These are phyloP conservation scores for Plantago rigida DNA, from an alignment of 305 asterid species.

Conservation along the genomic window DNA sequence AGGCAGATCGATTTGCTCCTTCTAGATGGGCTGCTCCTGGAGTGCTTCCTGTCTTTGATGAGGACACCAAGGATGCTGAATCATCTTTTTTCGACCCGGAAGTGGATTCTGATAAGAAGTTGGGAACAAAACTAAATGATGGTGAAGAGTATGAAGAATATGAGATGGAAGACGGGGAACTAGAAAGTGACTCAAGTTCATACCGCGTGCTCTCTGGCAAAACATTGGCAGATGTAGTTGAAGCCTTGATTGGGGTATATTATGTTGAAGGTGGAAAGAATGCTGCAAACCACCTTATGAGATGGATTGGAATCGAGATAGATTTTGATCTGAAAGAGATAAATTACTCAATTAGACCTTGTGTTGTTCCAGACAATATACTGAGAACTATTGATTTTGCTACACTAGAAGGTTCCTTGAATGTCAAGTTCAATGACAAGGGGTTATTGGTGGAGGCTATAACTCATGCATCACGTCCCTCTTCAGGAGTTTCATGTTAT, in stretches of 20 bases:
- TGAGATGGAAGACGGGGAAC: constrained; percentile 94
- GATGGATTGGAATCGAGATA: constrained; percentile 84
- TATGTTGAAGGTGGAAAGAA: constrained; percentile 92
- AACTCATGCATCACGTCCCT: constrained; percentile 98
- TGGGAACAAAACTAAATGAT: constrained; percentile 26
- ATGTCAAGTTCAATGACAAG: constrained; percentile 51
- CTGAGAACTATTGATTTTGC: constrained; percentile 74
- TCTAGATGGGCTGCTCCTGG: constrained; percentile 99
- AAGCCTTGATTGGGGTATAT: constrained; percentile 88
- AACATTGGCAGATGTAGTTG: constrained; percentile 97
- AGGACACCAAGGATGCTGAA: constrained; percentile 64
- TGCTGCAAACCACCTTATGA: constrained; percentile 92
- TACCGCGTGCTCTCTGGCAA: constrained; percentile 95
- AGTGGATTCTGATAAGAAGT: constrained; percentile 25
- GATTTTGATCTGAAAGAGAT: constrained; percentile 63
- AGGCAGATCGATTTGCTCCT: constrained; percentile 98
- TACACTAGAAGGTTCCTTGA: constrained; percentile 61
- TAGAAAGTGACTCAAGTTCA: constrained; percentile 87
- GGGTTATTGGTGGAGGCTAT: constrained; percentile 87
- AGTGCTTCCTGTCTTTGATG: constrained; percentile 90
- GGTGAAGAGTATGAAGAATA: constrained; percentile 56
- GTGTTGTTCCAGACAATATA: constrained; percentile 56
- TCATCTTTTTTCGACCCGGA: constrained; percentile 47
- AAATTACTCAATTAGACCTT: constrained; percentile 42
- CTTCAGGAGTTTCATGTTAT: constrained; percentile 95